These are phyloP conservation scores for Eragrostis curvula DNA, from an alignment of 176 grass and related monocot species.

Conservation along the genomic window DNA sequence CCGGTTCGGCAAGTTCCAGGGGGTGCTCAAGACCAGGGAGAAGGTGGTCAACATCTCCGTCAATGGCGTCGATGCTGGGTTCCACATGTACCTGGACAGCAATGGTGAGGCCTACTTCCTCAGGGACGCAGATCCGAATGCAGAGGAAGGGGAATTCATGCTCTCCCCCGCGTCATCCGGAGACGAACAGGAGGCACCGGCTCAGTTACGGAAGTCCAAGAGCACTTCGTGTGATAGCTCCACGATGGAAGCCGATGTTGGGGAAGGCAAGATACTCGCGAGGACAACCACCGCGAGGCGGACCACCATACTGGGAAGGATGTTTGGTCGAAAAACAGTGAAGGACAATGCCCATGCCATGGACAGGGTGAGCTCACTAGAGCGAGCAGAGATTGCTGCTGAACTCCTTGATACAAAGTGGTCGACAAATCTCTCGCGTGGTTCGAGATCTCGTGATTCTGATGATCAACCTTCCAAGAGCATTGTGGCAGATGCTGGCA, in stretches of 20 bases:
- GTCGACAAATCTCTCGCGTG: slow-evolving; percentile 66
- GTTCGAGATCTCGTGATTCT: slow-evolving; percentile 32
- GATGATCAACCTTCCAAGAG: slow-evolving; percentile 43
- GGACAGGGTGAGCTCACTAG: slow-evolving; percentile 73
- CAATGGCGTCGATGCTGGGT: slow-evolving; percentile 72
- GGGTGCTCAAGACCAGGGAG: slow-evolving; percentile 85
- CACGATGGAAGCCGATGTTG: slow-evolving; percentile 38
- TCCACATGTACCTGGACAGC: slow-evolving; percentile 88
- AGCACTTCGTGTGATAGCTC: slow-evolving; percentile 52
- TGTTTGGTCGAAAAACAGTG: slow-evolving; percentile 73
- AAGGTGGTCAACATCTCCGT: slow-evolving; percentile 79
- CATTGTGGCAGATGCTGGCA: slow-evolving; percentile 28
- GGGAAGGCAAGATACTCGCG: slow-evolving; percentile 51
- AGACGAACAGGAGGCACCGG: slow-evolving; percentile 50
- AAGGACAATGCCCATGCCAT: slow-evolving; percentile 49
- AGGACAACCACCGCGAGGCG: slow-evolving; percentile 45
- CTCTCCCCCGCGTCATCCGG: slow-evolving; percentile 62
- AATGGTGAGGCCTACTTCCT: slow-evolving; percentile 93
- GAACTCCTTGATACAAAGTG: slow-evolving; percentile 87
- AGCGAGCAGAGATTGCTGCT: slow-evolving; percentile 85
- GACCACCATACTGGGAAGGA: slow-evolving; percentile 60
- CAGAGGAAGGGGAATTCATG: slow-evolving; percentile 54
- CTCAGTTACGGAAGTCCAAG: slow-evolving; percentile 40
- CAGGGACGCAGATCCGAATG: slow-evolving; percentile 34
- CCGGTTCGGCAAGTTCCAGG: slow-evolving; percentile 96